Percentiles rank a stretch among this genome's conserved stretches.
phyloP scores from a whole-genome alignment of 208 protist species.

The Trypanosoma cruzi region DNA sequence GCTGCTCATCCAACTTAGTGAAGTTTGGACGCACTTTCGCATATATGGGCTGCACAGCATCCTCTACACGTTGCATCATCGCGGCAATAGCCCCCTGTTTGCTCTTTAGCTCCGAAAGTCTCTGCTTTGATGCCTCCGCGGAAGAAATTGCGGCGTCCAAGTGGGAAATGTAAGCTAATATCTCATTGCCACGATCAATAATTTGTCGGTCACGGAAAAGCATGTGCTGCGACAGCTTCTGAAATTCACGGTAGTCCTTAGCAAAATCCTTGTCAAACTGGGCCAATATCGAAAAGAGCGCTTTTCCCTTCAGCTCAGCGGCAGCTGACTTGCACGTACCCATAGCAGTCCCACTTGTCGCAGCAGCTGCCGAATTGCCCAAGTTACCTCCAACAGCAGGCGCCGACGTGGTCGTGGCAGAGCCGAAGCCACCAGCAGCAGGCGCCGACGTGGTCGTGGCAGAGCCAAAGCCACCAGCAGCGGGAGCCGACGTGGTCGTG shows the following conservation, averaged over 20 bases:
- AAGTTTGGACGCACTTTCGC: conserved; percentile 29
- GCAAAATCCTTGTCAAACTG: conserved; percentile 56
- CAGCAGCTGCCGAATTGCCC: not conserved
- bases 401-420: too few relatives aligned
- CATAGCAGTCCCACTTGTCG: not conserved
- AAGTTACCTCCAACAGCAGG: not conserved
- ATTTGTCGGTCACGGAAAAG: conserved; percentile 67
- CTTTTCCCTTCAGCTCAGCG: conserved; percentile 57
- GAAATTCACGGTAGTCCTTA: conserved; percentile 54
- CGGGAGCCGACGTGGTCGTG: too few relatives aligned
- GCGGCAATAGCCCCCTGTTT: conserved; percentile 49
- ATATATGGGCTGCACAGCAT: conserved; percentile 65
- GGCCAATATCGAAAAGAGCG: conserved; percentile 48
- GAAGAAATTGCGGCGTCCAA: conserved; percentile 54
- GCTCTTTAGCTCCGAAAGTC: conserved; percentile 48
- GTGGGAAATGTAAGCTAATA: conserved; percentile 43
- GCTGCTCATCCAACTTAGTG: conserved; percentile 36
- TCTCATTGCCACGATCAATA: conserved; percentile 56
- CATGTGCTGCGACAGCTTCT: conserved; percentile 54
- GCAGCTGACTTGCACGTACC: conserved; percentile 28
- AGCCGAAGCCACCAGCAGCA: too few relatives aligned
- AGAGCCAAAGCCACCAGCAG: too few relatives aligned
- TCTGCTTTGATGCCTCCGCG: conserved; percentile 50
- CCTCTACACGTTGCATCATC: conserved; percentile 66
- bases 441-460: too few relatives aligned